Conservation (phyloP, 805 yeast species). For the Nematodospora valgi region DNA sequence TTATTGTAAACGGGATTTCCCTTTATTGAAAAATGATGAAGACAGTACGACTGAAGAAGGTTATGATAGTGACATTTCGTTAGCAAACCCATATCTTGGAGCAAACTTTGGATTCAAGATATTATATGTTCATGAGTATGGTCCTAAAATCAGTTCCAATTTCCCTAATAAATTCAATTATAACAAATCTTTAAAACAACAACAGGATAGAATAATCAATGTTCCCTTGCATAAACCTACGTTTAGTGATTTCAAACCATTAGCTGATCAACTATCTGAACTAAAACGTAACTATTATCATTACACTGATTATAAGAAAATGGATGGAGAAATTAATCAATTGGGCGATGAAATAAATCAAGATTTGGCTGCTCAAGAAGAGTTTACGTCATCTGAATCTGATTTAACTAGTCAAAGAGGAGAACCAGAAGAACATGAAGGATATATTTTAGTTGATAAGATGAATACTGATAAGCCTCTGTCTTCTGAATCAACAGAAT, state of each 20-base stretch:
- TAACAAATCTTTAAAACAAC: conserved; percentile 5
- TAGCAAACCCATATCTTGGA: conserved; percentile 50
- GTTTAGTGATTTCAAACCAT: conserved; percentile 37
- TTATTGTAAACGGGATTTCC: conserved; percentile 31
- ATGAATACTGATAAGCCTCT: conserved; percentile 4
- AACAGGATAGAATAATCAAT: conserved; percentile 23
- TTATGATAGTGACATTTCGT: conserved; percentile 45
- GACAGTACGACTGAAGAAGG: conserved; percentile 23
- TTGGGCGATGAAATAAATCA: conserved; percentile 10
- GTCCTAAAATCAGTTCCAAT: conserved; percentile 1
- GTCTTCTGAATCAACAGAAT: conserved; percentile 1
- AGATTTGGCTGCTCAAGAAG: conserved; percentile 8
- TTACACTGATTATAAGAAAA: conserved; percentile 20
- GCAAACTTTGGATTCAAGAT: conserved; percentile 49
- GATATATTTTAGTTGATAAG: conserved; percentile 16
- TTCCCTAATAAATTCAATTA: neutral
- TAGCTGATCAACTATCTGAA: conserved; percentile 26
- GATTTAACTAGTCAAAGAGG: conserved; percentile 6
- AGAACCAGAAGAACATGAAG: conserved; percentile 15
- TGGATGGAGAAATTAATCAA: conserved; percentile 14
- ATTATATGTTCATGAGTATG: conserved; percentile 34
- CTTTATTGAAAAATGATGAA: conserved; percentile 20
- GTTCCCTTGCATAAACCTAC: conserved; percentile 44
- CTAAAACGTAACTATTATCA: conserved; percentile 30
- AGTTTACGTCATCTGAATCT: conserved; percentile 3